Base-by-base conservation (phyloP, 306 rosid species). In the Morella rubra region DNA sequence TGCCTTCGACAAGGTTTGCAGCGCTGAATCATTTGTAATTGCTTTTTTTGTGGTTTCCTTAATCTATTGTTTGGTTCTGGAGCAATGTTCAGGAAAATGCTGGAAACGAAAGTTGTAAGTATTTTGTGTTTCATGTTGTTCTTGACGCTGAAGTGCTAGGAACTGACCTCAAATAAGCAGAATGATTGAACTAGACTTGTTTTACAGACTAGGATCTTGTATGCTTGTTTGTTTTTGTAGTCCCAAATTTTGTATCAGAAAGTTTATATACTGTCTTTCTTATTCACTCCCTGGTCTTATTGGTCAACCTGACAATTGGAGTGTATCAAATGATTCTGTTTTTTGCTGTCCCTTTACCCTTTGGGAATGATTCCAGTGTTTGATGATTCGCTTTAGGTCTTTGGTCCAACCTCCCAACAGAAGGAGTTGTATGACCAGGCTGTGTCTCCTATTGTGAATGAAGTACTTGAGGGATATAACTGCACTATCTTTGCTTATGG, bases 401-500 rank as follows among this genome's bases (percentile, higher is more conserved):
- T 96, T 71, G 99, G 99, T 76, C 99, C 99, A 7, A 79, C 89
- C 61, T 92, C 98, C 81, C 90, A 89, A 73, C 99, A 96, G 87
- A 89, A 82, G 81, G 96, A 92, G 79, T 82, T 96, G 78, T 96
- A 92, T 75, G 98, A 96, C 16, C 97, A 91, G 86, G 90, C 97
- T 42, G 98, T 96, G 72, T 93, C 93, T 80, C 99, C 98, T 52
- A 96, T 88, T 71, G 99, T 96, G 68, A 81, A 82, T 81, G 99
- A 96, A 93, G 99, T 96, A 69, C 99, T 96, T 50, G 99, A 96
- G 83, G 99, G 99, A 11, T 96, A 96, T 80, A 96, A 96, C 81
- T 96, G 99, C 73, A 96, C 99, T 60, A 96, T 96, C 76, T 96
- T 96, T 58, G 99, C 99, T 7, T 91, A 96, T 83, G 99, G 99